phyloP scores from a whole-genome alignment of 2,329 filamentous ascomycete species.

The Alternaria incomplexa region DNA sequence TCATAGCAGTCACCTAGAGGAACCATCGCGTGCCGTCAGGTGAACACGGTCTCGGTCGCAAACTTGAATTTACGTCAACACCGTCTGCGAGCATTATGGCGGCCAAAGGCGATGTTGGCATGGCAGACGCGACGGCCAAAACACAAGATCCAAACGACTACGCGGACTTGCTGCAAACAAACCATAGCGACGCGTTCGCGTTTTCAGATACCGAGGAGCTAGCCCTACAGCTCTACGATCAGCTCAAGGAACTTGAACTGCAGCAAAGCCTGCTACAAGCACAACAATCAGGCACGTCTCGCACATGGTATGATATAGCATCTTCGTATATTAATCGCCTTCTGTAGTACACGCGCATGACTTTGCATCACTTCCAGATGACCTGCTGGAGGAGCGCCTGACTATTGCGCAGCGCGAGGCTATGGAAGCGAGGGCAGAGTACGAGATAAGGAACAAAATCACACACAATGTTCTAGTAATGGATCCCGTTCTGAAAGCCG shows the following conservation, averaged over 20 bases:
- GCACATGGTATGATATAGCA: background rate
- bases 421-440: slow-evolving; percentile 72
- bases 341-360: slow-evolving; percentile 34
- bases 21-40: slow-evolving; percentile 21
- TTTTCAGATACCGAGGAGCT: slow-evolving; percentile 71
- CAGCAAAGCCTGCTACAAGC: slow-evolving; percentile 71
- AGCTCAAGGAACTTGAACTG: slow-evolving; percentile 72
- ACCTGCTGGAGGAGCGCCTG: slow-evolving; percentile 60
- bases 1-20: slow-evolving; percentile 19
- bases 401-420: slow-evolving; percentile 67
- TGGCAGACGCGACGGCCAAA: slow-evolving; percentile 24
- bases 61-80: background rate
- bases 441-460: slow-evolving; percentile 72
- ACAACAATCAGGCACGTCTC: slow-evolving; percentile 40
- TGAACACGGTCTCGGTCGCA: slow-evolving; percentile 23
- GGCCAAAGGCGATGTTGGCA: slow-evolving; percentile 24
- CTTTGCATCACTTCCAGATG: slow-evolving; percentile 52
- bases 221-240: slow-evolving; percentile 73
- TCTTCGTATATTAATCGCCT: slow-evolving; percentile 18
- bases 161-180: slow-evolving; percentile 52
- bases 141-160: slow-evolving; percentile 23
- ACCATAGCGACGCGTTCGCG: slow-evolving; percentile 56
- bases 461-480: slow-evolving; percentile 72
- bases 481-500: slow-evolving; percentile 77
- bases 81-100: slow-evolving; percentile 26